phyloP scores from a whole-genome alignment of 2,329 filamentous ascomycete genomes.

The Stenocarpella maydis region DNA sequence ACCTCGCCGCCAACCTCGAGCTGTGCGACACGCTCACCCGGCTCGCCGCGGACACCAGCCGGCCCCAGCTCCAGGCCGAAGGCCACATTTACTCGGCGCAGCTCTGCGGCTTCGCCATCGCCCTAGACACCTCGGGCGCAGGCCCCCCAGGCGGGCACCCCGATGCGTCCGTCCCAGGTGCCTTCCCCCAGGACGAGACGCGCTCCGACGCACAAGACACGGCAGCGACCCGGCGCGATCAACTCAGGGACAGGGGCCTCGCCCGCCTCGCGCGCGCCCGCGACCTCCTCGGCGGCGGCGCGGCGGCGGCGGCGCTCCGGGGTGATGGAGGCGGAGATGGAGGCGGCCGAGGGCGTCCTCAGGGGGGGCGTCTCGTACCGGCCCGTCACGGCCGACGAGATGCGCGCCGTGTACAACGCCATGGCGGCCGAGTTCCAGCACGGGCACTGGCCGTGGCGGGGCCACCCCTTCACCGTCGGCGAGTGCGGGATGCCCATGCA shows the following conservation, averaged over 20 bases:
- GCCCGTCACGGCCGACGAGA: constrained; percentile 59
- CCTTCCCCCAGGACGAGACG: background rate
- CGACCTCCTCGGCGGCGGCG: constrained; percentile 35
- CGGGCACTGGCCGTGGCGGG: constrained; percentile 71
- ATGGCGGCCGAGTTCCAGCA: constrained; percentile 62
- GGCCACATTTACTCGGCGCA: constrained; percentile 59
- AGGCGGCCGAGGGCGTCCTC: constrained; percentile 56
- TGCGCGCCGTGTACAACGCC: constrained; percentile 57
- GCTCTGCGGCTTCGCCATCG: constrained; percentile 54
- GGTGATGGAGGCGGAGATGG: constrained; percentile 54
- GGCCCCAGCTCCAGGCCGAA: constrained; percentile 56
- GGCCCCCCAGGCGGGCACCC: too few relatives aligned
- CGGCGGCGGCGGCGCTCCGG: constrained; percentile 40
- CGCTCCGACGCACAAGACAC: background rate
- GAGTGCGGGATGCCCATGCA: constrained; percentile 75
- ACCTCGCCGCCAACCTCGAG: constrained; percentile 44
- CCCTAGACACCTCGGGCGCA: constrained; percentile 27
- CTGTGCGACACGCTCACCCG: constrained; percentile 53
- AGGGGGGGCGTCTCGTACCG: constrained; percentile 55
- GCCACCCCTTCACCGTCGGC: constrained; percentile 69
- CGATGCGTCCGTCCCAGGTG: background rate
- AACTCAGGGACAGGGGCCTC: constrained; percentile 23
- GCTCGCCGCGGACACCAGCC: constrained; percentile 45
- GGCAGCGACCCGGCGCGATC: background rate
- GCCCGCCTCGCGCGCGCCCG: constrained; percentile 38